Base-by-base conservation (phyloP, 257 asterid genomes). In the Solanum etuberosum region DNA sequence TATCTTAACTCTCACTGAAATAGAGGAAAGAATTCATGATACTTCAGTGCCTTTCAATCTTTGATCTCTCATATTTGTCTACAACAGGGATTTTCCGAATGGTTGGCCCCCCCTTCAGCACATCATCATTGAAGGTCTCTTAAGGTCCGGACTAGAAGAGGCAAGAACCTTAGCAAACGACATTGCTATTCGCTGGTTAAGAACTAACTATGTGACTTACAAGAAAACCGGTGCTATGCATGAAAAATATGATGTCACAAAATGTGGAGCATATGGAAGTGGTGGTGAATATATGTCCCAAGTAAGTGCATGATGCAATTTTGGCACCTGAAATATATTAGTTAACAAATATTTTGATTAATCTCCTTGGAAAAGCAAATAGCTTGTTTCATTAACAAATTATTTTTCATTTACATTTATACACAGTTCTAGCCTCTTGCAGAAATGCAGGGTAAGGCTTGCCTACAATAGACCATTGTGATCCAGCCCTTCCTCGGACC, bases 51-150 rank as follows among this genome's bases (percentile, higher is more conserved):
- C 25, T 18, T 23, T 40, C 31, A 25, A 7, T 67, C 46, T 15
- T 70, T 59, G 9, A 32, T 16, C 48, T 61, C 59, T 86, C 83
- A 35, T 43, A 32, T 59, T 25, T 59, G 34, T 86, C 32, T 67
- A 34, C 38, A 54, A 85, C 90, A 97, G 98, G 99, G 99, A 97
- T 84, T 95, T 89, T 88, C 99, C 99, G 4, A 97, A 97, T 85
- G 99, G 99, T 34, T 97, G 99, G 99, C 97, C 99, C 1, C 99
- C 99, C 0, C 90, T 96, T 61, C 98, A 97, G 68, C 98, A 97
- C 96, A 90, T 97, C 93, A 97, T 95, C 18, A 94, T 91, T 9
- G 98, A 97, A 89, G 99, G 99, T 71, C 94, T 96, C 15, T 90
- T 82, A 20, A 92, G 71, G 84, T 93, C 95, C 1, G 92, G 93